A percentile compares a stretch with the other conserved stretches of the same genome.
Evolutionary conservation across 2,329 filamentous ascomycete species (phyloP).

Genomic region (Penicillium sp.): DNA sequence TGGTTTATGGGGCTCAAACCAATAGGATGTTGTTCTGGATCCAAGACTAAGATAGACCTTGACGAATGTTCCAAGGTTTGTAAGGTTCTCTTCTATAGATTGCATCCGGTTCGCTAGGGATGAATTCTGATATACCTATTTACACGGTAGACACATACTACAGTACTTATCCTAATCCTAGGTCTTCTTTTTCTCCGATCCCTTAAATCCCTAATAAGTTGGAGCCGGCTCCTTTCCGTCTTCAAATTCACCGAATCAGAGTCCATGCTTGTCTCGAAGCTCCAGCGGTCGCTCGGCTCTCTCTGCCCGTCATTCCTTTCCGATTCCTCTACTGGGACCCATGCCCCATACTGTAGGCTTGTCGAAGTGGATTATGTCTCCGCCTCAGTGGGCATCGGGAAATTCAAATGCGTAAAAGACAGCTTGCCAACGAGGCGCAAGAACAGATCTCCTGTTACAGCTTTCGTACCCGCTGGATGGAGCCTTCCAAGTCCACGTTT

Average conservation of each 20-base stretch:
- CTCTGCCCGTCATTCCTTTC: conserved; percentile 11
- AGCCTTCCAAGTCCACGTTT: background rate
- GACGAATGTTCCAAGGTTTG: too few relatives aligned
- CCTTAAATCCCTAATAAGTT: background rate
- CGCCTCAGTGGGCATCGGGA: conserved; percentile 7
- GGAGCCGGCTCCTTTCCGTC: conserved; percentile 4
- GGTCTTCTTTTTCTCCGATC: background rate
- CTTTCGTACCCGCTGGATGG: background rate
- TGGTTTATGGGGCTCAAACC: background rate
- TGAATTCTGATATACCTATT: background rate
- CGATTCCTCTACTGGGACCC: background rate
- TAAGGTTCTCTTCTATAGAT: background rate
- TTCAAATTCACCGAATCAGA: conserved; percentile 5
- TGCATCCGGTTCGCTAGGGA: background rate
- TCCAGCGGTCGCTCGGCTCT: conserved; percentile 7
- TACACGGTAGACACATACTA: background rate
- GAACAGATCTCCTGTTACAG: background rate
- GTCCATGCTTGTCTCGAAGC: background rate
- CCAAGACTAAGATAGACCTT: too few relatives aligned
- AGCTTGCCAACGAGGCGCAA: background rate
- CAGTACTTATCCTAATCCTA: background rate
- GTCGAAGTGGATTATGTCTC: conserved; percentile 2
- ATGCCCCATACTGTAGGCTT: background rate
- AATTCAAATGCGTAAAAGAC: background rate
- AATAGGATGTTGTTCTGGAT: background rate